A percentile compares a stretch with the other conserved stretches of the same genome.
These are phyloP conservation scores for Isatis lusitanica DNA, from an alignment of 441 rosid genomes.

Conservation along the genomic window DNA sequence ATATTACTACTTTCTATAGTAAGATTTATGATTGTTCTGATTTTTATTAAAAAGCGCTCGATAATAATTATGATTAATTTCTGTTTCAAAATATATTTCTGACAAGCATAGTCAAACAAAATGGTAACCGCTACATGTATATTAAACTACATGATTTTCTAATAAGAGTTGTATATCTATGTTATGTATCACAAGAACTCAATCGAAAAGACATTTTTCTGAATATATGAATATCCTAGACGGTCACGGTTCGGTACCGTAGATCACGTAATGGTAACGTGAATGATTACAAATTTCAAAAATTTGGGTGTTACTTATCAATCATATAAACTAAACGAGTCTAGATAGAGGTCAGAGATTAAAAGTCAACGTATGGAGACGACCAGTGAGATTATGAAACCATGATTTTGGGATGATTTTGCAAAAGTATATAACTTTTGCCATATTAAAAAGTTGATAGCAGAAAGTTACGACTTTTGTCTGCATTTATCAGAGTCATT, in stretches of 20 bases:
- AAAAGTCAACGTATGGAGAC: slow-evolving; percentile 31
- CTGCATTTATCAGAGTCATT: slow-evolving; percentile 27
- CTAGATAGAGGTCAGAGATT: slow-evolving; percentile 2
- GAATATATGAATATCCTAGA: background rate
- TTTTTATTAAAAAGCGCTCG: background rate
- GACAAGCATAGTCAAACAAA: background rate
- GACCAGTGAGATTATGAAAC: slow-evolving; percentile 13
- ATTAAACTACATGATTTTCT: background rate
- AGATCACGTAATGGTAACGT: slow-evolving; percentile 21
- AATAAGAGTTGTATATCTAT: background rate
- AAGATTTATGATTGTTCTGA: background rate
- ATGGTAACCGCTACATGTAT: background rate
- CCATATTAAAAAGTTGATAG: slow-evolving; percentile 21
- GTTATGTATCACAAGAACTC: background rate
- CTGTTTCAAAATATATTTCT: background rate
- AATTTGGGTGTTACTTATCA: slow-evolving; percentile 12
- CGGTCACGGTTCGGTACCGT: background rate
- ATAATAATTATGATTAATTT: no score
- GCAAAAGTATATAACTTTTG: slow-evolving; percentile 23
- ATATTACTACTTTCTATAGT: background rate
- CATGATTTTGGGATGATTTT: slow-evolving; percentile 35
- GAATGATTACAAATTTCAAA: slow-evolving; percentile 5
- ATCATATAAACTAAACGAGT: background rate
- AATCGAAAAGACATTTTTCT: background rate
- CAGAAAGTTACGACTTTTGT: slow-evolving; percentile 35